Evolutionary conservation across 352 stramenopile species (phyloP).

Genomic region (Pythium vanterpoolii): DNA sequence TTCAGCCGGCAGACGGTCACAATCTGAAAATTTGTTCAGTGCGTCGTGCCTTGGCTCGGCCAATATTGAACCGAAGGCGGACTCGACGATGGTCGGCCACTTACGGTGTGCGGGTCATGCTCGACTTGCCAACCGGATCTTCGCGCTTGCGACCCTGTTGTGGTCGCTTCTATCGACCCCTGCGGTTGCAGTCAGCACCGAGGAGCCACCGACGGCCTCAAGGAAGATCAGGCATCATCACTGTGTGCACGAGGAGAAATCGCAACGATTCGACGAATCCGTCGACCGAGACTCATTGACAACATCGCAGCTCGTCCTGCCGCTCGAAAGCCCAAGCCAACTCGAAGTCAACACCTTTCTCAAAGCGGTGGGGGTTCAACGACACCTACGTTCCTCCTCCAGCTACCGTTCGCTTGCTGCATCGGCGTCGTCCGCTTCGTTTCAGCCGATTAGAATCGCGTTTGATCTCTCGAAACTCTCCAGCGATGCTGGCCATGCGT

Average conservation of each 20-base stretch:
- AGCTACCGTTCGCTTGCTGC: slow-evolving; percentile 31
- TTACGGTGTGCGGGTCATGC: background rate
- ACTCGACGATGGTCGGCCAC: background rate
- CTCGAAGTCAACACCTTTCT: slow-evolving; percentile 34
- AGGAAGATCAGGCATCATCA: slow-evolving; percentile 38
- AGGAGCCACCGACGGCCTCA: background rate
- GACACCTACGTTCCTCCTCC: background rate
- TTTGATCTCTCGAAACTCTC: slow-evolving; percentile 77
- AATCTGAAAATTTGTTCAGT: background rate
- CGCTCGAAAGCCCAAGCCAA: slow-evolving; percentile 21
- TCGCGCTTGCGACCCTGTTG: background rate
- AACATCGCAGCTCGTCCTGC: slow-evolving; percentile 27
- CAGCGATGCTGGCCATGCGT: slow-evolving; percentile 67
- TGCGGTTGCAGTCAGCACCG: background rate
- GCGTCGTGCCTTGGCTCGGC: background rate
- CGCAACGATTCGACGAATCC: slow-evolving; percentile 39
- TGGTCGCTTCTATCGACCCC: background rate
- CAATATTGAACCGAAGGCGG: too few species aligned
- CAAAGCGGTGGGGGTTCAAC: slow-evolving; percentile 32
- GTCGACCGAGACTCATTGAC: slow-evolving; percentile 39
- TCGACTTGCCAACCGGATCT: background rate
- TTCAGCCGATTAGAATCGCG: slow-evolving; percentile 70
- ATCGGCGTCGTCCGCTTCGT: slow-evolving; percentile 24
- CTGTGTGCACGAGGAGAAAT: slow-evolving; percentile 73
- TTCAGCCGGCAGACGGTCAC: background rate